These are phyloP conservation scores for Pythium folliculosum DNA, from an alignment of 352 stramenopile species.

Conservation along the genomic window DNA sequence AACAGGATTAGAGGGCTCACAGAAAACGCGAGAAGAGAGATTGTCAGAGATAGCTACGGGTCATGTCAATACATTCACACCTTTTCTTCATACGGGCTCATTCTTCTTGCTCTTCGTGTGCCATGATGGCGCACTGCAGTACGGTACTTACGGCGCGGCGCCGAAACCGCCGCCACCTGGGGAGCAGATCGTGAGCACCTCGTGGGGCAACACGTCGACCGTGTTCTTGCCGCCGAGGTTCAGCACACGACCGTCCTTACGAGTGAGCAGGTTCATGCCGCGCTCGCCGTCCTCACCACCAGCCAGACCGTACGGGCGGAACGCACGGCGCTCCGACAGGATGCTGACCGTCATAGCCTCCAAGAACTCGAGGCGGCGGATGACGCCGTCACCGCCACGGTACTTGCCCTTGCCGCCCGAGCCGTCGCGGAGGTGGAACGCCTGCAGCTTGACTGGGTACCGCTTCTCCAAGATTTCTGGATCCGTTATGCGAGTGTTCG, in stretches of 20 bases:
- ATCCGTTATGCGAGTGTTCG: conserved; percentile 99
- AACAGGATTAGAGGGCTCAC: conserved; percentile 23
- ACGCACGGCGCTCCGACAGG: conserved; percentile 94
- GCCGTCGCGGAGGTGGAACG: conserved; percentile 81
- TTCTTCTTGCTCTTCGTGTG: too few species aligned
- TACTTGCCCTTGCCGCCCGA: conserved; percentile 93
- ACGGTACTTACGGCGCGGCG: conserved; percentile 14
- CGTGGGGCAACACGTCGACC: conserved; percentile 89
- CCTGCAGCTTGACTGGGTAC: conserved; percentile 90
- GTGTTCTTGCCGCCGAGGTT: conserved; percentile 95
- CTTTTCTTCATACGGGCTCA: background rate
- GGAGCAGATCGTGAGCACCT: conserved; percentile 95
- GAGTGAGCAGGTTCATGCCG: conserved; percentile 93
- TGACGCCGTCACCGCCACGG: conserved; percentile 94
- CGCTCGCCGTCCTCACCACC: conserved; percentile 89
- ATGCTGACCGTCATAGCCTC: conserved; percentile 96
- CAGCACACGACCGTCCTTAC: conserved; percentile 61
- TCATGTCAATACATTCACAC: conserved; percentile 6
- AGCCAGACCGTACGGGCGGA: conserved; percentile 94
- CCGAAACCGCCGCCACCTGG: conserved; percentile 97
- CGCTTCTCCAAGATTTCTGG: conserved; percentile 98
- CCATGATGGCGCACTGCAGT: background rate
- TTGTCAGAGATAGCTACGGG: too few species aligned
- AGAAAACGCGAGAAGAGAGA: too few species aligned
- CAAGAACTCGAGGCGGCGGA: conserved; percentile 96